These are phyloP conservation scores for Amphibolis antarctica DNA, from an alignment of 106 monocot species.

Conservation along the genomic window DNA sequence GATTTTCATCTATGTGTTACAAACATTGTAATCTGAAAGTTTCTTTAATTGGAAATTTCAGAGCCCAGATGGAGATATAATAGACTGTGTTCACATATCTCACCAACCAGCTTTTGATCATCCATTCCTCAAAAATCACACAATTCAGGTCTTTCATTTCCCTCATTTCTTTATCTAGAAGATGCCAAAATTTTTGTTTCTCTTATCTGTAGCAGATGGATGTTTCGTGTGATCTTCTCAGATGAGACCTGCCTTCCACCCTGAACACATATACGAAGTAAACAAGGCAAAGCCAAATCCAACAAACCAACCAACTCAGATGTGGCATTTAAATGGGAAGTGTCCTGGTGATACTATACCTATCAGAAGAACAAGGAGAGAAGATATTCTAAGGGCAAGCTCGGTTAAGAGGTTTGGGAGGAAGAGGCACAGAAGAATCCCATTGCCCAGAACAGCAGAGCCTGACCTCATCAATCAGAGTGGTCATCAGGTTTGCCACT, in stretches of 20 bases:
- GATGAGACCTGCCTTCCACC: constrained; percentile 75
- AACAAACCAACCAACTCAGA: constrained; percentile 26
- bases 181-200: neutral
- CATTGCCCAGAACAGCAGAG: constrained; percentile 43
- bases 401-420: constrained; percentile 61
- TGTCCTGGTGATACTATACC: constrained; percentile 84
- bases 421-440: constrained; percentile 46
- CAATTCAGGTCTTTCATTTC: constrained; percentile 34
- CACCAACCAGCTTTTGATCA: constrained; percentile 78
- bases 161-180: neutral
- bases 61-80: constrained; percentile 83
- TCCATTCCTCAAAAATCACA: constrained; percentile 78
- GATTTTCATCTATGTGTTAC: neutral
- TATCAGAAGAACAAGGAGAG: constrained; percentile 64
- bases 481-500: constrained; percentile 61
- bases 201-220: neutral
- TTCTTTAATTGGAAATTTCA: constrained; percentile 8
- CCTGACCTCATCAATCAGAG: constrained; percentile 53
- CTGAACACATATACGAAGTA: constrained; percentile 38
- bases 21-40: neutral
- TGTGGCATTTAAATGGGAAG: constrained; percentile 66
- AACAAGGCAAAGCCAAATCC: constrained; percentile 24
- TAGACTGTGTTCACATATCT: constrained; percentile 62
- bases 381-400: constrained; percentile 63
- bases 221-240: constrained; percentile 6